A percentile compares a stretch with the other conserved stretches of the same genome.
Evolutionary conservation across 768 basidiomycete species (phyloP).

Genomic region (Rhizopogon salebrosus): DNA sequence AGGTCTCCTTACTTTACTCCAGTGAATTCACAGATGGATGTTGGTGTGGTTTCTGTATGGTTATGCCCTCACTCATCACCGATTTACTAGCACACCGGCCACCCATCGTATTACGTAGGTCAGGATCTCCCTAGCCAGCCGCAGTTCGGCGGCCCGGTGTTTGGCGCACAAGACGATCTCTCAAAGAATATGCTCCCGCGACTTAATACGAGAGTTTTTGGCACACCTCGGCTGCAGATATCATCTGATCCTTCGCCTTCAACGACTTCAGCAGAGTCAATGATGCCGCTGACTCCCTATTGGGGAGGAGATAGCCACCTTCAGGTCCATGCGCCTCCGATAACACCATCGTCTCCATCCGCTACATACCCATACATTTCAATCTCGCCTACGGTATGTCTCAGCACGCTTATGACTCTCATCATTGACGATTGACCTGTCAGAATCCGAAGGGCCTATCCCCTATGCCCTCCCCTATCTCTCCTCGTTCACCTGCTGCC

Average conservation of each 20-base stretch:
- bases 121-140: neutral
- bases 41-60: neutral
- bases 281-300: neutral
- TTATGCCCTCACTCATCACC: neutral
- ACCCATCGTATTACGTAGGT: neutral
- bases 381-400: neutral
- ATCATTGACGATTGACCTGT: neutral
- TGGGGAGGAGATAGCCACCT: neutral
- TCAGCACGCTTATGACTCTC: neutral
- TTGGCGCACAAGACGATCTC: neutral
- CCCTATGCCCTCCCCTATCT: neutral
- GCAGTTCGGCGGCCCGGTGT: neutral
- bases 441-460: neutral
- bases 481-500: neutral
- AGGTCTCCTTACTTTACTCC: neutral
- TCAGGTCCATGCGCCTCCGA: neutral
- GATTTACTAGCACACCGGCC: neutral
- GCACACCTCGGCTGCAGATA: neutral
- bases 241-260: slow-evolving; percentile 1
- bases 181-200: neutral
- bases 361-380: neutral
- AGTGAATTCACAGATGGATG: neutral
- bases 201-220: neutral
- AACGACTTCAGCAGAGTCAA: neutral
- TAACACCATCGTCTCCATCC: neutral